These are phyloP conservation scores for Trypanosomatidae sp. DNA, from an alignment of 208 protist species.

Conservation along the genomic window DNA sequence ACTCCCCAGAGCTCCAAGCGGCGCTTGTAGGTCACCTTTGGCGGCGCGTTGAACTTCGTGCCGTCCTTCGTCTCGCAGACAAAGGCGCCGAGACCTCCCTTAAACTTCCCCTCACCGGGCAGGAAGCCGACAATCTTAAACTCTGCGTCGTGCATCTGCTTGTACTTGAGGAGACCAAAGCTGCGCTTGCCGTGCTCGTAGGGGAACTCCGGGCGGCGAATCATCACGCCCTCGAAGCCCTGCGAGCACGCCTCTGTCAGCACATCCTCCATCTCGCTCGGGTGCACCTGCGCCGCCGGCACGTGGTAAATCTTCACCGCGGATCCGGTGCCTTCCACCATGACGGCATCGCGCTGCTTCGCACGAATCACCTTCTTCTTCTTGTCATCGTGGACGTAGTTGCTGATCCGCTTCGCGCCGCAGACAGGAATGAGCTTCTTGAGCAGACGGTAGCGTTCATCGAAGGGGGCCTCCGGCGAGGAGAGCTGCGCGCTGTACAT, in stretches of 20 bases:
- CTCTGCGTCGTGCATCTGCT: slow-evolving; percentile 91
- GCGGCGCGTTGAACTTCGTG: slow-evolving; percentile 69
- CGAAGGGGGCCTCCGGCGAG: slow-evolving; percentile 56
- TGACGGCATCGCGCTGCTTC: slow-evolving; percentile 9
- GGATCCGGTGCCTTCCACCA: slow-evolving; percentile 16
- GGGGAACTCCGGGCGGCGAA: slow-evolving; percentile 77
- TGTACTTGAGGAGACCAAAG: slow-evolving; percentile 91
- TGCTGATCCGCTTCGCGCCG: slow-evolving; percentile 81
- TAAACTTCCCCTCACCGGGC: slow-evolving; percentile 84
- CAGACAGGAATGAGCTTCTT: slow-evolving; percentile 80
- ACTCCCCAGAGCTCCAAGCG: slow-evolving; percentile 64
- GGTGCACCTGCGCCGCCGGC: slow-evolving; percentile 66
- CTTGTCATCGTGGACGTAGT: slow-evolving; percentile 78
- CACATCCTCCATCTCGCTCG: slow-evolving; percentile 81
- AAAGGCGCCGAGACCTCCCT: slow-evolving; percentile 79
- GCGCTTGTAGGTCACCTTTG: slow-evolving; percentile 61
- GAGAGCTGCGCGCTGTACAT: slow-evolving; percentile 76
- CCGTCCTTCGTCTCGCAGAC: slow-evolving; percentile 83
- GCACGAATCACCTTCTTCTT: slow-evolving; percentile 76
- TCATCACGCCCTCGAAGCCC: slow-evolving; percentile 91
- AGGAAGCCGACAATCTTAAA: slow-evolving; percentile 86
- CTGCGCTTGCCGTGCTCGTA: slow-evolving; percentile 91
- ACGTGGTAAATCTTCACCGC: slow-evolving; percentile 77
- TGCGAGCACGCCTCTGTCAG: slow-evolving; percentile 81
- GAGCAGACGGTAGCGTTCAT: slow-evolving; percentile 77